Evolutionary conservation across 352 stramenopile species (phyloP), one percentile per base, ranked within the genome.

Genomic region (Globisporangium solare): DNA sequence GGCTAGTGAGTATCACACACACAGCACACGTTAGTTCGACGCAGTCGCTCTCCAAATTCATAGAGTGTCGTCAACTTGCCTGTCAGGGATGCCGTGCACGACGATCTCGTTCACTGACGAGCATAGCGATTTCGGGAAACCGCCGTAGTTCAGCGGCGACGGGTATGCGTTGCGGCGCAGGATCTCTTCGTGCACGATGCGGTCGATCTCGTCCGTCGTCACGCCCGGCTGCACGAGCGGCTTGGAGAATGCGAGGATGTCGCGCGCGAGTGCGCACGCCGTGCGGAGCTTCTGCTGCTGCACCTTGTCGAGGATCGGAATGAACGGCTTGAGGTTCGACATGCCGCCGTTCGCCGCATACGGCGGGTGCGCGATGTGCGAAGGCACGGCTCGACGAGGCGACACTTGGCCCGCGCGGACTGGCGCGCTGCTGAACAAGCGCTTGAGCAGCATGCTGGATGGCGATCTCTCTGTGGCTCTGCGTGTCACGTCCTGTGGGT

Each of bases 81-180:
- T 86, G 76, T 99, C 96, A 0, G 97, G 96, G 67, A 99, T 99
- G 52, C 94, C 95, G 67, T 99, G 97, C 58, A 97, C 98, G 11
- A 98, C 86, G 43, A 99, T 85, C 67, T 99, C 96, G 74, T 99
- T 99, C 49, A 99, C 86, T 15, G 78, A 97, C 46, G 89, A 88
- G 73, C 96, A 99, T 24, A 99, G 71, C 41, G 92, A 95, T 77
- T 99, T 98, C 58, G 93, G 88, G 67, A 98, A 98, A 51, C 87
- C 83, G 45, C 79, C 76, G 65, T 98, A 98, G 62, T 96, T 94
- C n/a, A 98, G 76, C 56, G 94, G 94, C 40, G 88, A 96, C 46
- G 83, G 76, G 61, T 98, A 98, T 40, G 88, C 96, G 17, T 78
- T 78, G 35, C 71, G 67, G 6, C 73, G 74, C 42, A 98, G 62